Base-by-base conservation (phyloP, 2,329 filamentous ascomycete species). In the Fusarium zealandicum region DNA sequence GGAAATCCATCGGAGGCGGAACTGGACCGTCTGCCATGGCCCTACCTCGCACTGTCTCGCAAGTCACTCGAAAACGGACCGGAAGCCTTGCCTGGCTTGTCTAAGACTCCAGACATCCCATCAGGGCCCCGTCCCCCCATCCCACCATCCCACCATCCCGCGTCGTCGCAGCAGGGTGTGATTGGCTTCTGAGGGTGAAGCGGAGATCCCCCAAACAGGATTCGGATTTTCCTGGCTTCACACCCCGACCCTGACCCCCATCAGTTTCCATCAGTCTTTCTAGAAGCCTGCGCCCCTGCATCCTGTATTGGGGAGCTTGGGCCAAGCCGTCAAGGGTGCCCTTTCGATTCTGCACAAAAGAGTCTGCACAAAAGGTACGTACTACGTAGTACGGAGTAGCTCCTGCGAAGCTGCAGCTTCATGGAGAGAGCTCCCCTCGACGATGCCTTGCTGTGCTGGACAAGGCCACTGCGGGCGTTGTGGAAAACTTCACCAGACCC, bases 41-140 rank as follows among this genome's bases (percentile, higher is more conserved):
- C 40, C 12, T 16, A 51, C 41, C 38, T 69, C 65, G 59, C 69
- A 72, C 68, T 67, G 70, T 71, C 36, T 39, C 25, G 27, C 49
- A 67, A 54, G 67, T 70, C 61, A 63, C 63, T 70, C 70, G 69
- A 71, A 70, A 69, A 72, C 66, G 59, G 66, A 70, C 67, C 71
- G 70, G 68, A 71, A 70, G 51, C 64, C 60, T 59, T 63, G 64
- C 55, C 60, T 59, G 41, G 43, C 51, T 51, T 48, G 57, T 60
- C 48, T 36, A 52, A 48, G 31, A 61, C 60, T 63, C 59, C 56
- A 63, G 64, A 60, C 57, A 48, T 59, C 40, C 44, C 59, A 59
- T 65, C 52, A 55, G 57, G 45, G 40, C 54, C 61, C n/a, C n/a
- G n/a, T n/a, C n/a, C n/a, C n/a, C 63, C 55, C 57, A 50, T 31